Evolutionary conservation across 148 eudicot genomes (phyloP).

Genomic region (Mesembryanthemum crystallinum): DNA sequence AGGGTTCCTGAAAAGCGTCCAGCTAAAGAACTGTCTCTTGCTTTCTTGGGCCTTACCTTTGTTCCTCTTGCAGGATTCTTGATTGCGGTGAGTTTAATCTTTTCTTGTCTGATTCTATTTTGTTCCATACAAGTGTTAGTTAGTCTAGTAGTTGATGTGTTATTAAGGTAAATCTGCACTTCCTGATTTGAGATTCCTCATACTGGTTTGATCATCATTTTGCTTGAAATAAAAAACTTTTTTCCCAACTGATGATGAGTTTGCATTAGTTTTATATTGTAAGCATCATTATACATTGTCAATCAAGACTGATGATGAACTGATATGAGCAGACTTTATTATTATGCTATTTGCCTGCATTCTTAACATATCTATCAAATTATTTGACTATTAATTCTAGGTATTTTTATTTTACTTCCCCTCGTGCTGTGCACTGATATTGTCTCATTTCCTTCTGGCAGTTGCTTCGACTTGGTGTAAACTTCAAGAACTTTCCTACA

Average conservation of each 20-base stretch:
- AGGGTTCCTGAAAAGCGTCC: conserved; percentile 87
- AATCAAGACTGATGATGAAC: too few species aligned
- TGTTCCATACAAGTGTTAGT: background rate
- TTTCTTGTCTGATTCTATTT: background rate
- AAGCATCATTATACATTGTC: background rate
- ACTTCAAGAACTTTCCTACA: conserved; percentile 82
- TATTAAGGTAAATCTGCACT: too few species aligned
- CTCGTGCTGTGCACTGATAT: background rate
- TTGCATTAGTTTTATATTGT: background rate
- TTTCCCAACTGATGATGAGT: background rate
- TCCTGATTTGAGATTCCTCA: background rate
- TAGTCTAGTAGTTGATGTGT: background rate
- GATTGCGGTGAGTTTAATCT: conserved; percentile 62
- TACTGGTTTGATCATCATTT: background rate
- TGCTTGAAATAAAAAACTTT: background rate
- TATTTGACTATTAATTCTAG: background rate
- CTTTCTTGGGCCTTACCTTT: conserved; percentile 69
- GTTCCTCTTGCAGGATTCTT: conserved; percentile 81
- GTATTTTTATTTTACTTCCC: background rate
- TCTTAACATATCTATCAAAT: background rate
- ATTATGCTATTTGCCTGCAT: background rate
- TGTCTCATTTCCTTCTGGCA: conserved; percentile 28
- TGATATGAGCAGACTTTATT: too few species aligned
- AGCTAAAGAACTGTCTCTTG: conserved; percentile 64
- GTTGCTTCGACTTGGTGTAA: conserved; percentile 72